phyloP scores from a whole-genome alignment of 2,329 filamentous ascomycete genomes.

The Monilinia aucupariae region DNA sequence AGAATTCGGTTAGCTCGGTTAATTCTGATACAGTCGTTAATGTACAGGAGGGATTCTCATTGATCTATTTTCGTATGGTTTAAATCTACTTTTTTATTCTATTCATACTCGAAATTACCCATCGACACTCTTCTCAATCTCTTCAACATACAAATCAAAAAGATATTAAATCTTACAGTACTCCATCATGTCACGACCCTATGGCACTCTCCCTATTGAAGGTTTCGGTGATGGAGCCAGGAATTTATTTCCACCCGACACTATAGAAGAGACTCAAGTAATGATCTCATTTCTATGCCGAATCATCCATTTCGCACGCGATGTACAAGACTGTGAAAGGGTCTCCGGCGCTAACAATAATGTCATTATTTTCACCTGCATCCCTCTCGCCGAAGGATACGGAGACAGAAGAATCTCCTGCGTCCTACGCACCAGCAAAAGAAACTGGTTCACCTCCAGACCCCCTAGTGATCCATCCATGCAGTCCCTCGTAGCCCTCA shows the following conservation, averaged over 20 bases:
- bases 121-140: background rate
- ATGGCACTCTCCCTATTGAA: background rate
- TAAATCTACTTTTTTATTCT: background rate
- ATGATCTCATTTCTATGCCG: background rate
- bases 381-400: background rate
- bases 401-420: background rate
- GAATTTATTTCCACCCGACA: background rate
- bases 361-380: background rate
- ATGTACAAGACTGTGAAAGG: background rate
- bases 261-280: background rate
- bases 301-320: background rate
- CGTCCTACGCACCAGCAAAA: background rate
- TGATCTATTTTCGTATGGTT: background rate
- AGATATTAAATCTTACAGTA: background rate
- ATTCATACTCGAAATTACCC: too few relatives aligned
- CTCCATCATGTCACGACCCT: background rate
- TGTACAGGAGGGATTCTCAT: background rate
- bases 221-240: background rate
- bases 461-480: background rate
- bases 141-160: background rate
- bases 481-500: background rate
- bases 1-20: background rate
- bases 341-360: background rate
- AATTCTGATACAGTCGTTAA: background rate
- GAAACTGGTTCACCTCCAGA: background rate